Percentiles rank a stretch among this genome's conserved stretches.
Conservation (phyloP, 768 basidiomycete species). For the Boletus fagicola region DNA sequence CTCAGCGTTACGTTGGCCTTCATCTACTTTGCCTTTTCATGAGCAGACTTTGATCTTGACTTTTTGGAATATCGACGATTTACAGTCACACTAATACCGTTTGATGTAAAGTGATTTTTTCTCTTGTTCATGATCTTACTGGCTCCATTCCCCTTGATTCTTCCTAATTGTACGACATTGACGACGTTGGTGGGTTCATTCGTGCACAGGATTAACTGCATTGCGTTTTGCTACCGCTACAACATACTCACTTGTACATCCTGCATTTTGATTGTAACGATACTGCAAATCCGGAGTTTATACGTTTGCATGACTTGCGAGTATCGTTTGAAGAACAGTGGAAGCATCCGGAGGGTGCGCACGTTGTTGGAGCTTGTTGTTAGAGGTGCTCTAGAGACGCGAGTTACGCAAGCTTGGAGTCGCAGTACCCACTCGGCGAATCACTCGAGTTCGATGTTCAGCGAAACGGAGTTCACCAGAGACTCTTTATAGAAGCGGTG, state of each 20-base stretch:
- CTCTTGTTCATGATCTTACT: slow-evolving; percentile 20
- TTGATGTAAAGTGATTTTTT: slow-evolving; percentile 11
- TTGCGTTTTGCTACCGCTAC: slow-evolving; percentile 8
- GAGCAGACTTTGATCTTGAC: slow-evolving; percentile 8
- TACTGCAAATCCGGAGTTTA: not conserved
- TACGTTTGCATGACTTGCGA: not conserved
- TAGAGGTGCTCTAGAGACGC: not conserved
- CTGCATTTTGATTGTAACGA: slow-evolving; percentile 25
- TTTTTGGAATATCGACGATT: slow-evolving; percentile 12
- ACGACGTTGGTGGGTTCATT: slow-evolving; percentile 15
- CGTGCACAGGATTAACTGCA: slow-evolving; percentile 11
- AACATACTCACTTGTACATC: slow-evolving; percentile 26
- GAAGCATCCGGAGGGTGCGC: not conserved
- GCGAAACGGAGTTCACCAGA: not conserved
- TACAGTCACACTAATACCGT: slow-evolving; percentile 11
- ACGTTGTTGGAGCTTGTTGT: not conserved
- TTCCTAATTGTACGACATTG: slow-evolving; percentile 16
- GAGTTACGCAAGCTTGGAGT: not conserved
- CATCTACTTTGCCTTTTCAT: slow-evolving; percentile 21
- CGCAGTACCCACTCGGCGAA: slow-evolving; percentile 1
- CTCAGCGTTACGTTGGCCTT: slow-evolving; percentile 18
- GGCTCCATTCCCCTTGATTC: not conserved
- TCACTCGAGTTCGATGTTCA: not conserved
- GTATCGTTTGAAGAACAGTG: slow-evolving; percentile 13
- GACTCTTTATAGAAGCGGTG: slow-evolving; percentile 2